Conservation (phyloP, 2,329 filamentous ascomycete genomes). For the Hypoxylon sp. region DNA sequence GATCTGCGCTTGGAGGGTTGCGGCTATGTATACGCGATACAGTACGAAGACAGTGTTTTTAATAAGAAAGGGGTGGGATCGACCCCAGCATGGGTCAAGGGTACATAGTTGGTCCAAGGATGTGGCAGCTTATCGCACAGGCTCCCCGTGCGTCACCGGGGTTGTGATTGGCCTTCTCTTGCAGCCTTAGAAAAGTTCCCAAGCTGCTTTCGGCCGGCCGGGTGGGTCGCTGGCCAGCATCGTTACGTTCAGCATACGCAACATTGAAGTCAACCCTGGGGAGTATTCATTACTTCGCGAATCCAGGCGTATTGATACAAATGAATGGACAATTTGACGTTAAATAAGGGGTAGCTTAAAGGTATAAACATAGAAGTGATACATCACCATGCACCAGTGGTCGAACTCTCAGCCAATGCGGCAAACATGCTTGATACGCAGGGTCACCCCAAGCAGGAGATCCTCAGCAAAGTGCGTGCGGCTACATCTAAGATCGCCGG, state of each 20-base stretch:
- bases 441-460: constrained; percentile 18
- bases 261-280: constrained; percentile 30
- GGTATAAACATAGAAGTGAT: constrained; percentile 2
- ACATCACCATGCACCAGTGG: constrained; percentile 23
- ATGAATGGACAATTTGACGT: constrained; percentile 13
- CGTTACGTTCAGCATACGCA: constrained; percentile 43
- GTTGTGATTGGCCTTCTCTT: constrained; percentile 39
- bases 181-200: constrained; percentile 30
- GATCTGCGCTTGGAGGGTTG: constrained; percentile 29
- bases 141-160: constrained; percentile 39
- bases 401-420: constrained; percentile 16
- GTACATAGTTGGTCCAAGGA: constrained; percentile 34
- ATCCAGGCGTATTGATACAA: constrained; percentile 13
- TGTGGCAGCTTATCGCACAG: constrained; percentile 45
- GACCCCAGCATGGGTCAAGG: constrained; percentile 36
- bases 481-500: constrained; percentile 34
- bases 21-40: constrained; percentile 38
- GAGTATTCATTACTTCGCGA: constrained; percentile 36
- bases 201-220: constrained; percentile 35
- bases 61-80: constrained; percentile 42
- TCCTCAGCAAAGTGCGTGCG: constrained; percentile 18
- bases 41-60: constrained; percentile 26
- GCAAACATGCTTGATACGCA: constrained; percentile 16
- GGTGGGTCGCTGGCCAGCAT: constrained; percentile 29
- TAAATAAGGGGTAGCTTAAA: constrained; percentile 4